Conservation (phyloP, 106 monocot genomes). For the Phalaenopsis aphrodite region DNA sequence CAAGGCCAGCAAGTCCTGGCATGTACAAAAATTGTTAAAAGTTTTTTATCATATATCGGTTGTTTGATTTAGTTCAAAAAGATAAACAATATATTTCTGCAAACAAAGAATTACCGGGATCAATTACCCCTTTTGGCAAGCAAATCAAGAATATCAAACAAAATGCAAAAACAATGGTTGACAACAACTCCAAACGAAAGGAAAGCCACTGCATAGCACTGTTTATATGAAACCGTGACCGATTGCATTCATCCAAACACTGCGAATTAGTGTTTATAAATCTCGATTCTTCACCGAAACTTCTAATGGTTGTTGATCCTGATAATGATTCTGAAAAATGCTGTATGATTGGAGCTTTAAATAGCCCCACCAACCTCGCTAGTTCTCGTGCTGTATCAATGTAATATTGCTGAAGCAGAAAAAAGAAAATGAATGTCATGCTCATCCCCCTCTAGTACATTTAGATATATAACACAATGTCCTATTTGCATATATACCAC, state of each 20-base stretch:
- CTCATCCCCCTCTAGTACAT: not conserved
- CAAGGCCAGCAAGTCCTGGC: constrained; percentile 66
- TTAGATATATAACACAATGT: no score
- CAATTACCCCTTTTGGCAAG: not conserved
- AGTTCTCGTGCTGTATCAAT: constrained; percentile 62
- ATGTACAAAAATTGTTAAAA: not conserved
- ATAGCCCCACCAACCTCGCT: constrained; percentile 52
- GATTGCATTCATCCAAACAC: constrained; percentile 42
- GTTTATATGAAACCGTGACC: constrained; percentile 55
- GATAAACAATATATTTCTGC: not conserved
- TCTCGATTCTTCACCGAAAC: constrained; percentile 49
- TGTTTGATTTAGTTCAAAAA: not conserved
- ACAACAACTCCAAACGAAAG: constrained; percentile 55
- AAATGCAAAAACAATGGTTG: constrained; percentile 25
- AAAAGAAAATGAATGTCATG: constrained; percentile 3
- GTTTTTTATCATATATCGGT: not conserved
- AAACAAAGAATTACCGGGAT: not conserved
- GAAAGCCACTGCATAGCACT: constrained; percentile 50
- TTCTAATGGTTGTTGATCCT: constrained; percentile 63
- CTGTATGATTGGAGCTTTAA: constrained; percentile 74
- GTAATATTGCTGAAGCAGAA: constrained; percentile 51
- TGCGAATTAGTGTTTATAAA: constrained; percentile 41
- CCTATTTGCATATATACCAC: no score
- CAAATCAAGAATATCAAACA: constrained; percentile 4
- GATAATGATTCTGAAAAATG: constrained; percentile 70